Percentiles rank a stretch among this genome's conserved stretches.
phyloP scores from a whole-genome alignment of 805 yeast species.

The Starmerella sp. region DNA sequence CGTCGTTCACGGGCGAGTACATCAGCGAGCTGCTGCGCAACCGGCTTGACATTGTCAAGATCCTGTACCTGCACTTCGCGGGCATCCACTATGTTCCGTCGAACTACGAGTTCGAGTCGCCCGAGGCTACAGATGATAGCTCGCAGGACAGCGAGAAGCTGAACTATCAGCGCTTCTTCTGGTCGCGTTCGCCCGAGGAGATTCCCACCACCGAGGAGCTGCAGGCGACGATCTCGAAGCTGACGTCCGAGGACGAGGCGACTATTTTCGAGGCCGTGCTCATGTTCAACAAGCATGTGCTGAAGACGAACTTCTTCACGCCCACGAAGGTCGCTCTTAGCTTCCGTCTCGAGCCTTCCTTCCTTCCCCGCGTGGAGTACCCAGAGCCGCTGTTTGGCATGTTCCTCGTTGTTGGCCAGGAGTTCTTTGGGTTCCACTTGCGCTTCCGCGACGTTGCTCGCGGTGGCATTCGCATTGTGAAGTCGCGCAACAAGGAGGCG shows the following conservation, averaged over 20 bases:
- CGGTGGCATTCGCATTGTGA: conserved; percentile 95
- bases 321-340: conserved; percentile 92
- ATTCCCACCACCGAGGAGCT: conserved; percentile 58
- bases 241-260: conserved; percentile 68
- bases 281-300: conserved; percentile 71
- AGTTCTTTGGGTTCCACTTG: conserved; percentile 94
- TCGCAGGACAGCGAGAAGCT: conserved; percentile 29
- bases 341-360: conserved; percentile 76
- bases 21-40: conserved; percentile 65
- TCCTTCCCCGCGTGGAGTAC: conserved; percentile 76
- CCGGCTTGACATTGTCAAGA: conserved; percentile 61
- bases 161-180: conserved; percentile 23
- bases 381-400: conserved; percentile 90
- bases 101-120: conserved; percentile 20
- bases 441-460: conserved; percentile 95
- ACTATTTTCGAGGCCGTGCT: conserved; percentile 72
- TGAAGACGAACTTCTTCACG: conserved; percentile 88
- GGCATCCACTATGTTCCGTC: conserved; percentile 72
- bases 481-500: conserved; percentile 73
- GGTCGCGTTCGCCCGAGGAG: conserved; percentile 17
- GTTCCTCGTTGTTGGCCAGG: conserved; percentile 91
- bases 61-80: conserved; percentile 83
- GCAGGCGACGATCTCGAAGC: conserved; percentile 35
- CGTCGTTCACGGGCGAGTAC: conserved; percentile 79
- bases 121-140: conserved; percentile 20